A percentile compares a stretch with the other conserved stretches of the same genome.
Conservation (phyloP, 176 grass and related monocot species). For the Saccharum officinarum region DNA sequence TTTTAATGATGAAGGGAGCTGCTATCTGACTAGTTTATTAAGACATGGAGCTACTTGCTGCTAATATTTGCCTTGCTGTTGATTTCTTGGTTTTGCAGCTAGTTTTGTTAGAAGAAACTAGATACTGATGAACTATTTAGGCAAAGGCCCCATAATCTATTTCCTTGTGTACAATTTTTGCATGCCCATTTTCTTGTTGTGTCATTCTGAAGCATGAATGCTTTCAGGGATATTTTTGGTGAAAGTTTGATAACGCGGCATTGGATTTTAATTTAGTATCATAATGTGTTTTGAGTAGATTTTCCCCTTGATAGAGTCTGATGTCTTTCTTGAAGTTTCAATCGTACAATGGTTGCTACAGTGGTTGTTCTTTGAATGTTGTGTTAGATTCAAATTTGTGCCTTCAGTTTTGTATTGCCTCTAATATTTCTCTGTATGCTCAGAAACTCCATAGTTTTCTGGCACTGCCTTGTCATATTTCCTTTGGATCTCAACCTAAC, state of each 20-base stretch:
- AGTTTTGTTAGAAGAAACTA: not conserved
- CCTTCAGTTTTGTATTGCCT: not conserved
- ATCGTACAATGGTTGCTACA: not conserved
- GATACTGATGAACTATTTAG: not conserved
- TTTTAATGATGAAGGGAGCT: not conserved
- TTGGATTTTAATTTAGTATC: not conserved
- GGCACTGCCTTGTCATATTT: not conserved
- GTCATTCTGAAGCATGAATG: not conserved
- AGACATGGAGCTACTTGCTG: not conserved
- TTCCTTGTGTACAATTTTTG: not conserved
- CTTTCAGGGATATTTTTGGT: not conserved
- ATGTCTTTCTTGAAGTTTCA: not conserved
- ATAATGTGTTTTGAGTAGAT: not conserved
- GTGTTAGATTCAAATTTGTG: not conserved
- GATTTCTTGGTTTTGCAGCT: not conserved
- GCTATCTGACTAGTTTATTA: not conserved
- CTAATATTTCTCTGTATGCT: not conserved
- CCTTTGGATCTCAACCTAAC: not conserved
- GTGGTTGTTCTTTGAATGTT: not conserved
- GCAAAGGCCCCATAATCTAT: not conserved
- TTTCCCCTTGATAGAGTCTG: not conserved
- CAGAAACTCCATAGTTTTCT: not conserved
- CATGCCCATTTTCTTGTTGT: not conserved
- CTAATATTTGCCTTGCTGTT: not conserved
- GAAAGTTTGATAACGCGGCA: not conserved